Conservation (phyloP, 257 asterid genomes). For the Pogostemon cablin region DNA sequence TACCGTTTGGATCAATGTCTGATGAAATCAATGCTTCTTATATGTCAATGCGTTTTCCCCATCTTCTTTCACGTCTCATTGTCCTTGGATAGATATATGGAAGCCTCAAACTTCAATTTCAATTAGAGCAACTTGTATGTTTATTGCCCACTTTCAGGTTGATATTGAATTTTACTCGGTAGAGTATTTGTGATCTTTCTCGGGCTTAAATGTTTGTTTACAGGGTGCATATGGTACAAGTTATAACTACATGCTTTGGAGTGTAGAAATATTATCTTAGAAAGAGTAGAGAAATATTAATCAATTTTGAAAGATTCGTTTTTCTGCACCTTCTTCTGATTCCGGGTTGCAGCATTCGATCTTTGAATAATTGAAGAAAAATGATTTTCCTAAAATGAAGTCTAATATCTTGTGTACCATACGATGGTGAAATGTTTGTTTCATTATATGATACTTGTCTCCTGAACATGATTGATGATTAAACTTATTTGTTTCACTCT, state of each 20-base stretch:
- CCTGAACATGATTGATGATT: background rate
- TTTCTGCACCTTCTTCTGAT: constrained; percentile 7
- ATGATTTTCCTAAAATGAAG: constrained; percentile 10
- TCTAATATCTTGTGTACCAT: background rate
- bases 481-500: background rate
- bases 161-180: constrained; percentile 12
- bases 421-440: background rate
- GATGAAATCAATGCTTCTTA: constrained; percentile 28
- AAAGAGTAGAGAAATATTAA: background rate
- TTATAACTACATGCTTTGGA: constrained; percentile 11
- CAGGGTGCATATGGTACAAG: constrained; percentile 15
- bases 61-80: background rate
- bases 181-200: constrained; percentile 24
- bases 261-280: background rate
- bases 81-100: constrained; percentile 5
- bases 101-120: background rate
- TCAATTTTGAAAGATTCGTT: background rate
- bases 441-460: background rate
- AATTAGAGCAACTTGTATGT: background rate
- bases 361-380: constrained; percentile 14
- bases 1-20: constrained; percentile 35
- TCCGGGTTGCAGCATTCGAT: background rate
- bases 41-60: constrained; percentile 20
- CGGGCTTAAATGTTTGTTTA: background rate
- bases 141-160: constrained; percentile 22